Base-by-base conservation (phyloP, 2,329 filamentous ascomycete genomes). In the Alternaria triticina region DNA sequence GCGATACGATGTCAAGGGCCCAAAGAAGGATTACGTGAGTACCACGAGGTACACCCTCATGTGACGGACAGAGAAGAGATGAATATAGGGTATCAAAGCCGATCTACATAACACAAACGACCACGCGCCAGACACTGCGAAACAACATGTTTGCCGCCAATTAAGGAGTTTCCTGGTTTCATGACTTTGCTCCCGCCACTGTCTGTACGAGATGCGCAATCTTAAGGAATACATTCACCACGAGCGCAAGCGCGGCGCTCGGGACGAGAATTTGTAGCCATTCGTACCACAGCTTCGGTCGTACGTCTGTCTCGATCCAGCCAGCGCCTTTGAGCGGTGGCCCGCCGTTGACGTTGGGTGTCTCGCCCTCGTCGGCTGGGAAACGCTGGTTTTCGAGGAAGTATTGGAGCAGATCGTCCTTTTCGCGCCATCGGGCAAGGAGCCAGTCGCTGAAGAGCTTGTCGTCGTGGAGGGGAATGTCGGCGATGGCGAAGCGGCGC, bases 361-460 rank as follows among this genome's bases (percentile, higher is more conserved):
- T 71, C 5, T 54, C 60, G 5, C 71, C 76, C 0, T 72, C 59
- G 66, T 91, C 90, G 2, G 89, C 86, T 0, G 96, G 96, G 74
- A 99, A 97, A n/a, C 90, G 87, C 3, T 93, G 94, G 0, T 89
- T 93, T 56, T 80, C 70, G 28, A 81, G 81, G 78, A 94, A 98
- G 61, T 91, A 84, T 69, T 97, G 93, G 74, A 99, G 86, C 5
- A 98, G 82, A 13, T 88, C 87, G 72, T 99, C 96, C 80, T 99
- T 99, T 76, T 97, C 94, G 43, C 90, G 88, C 95, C 95, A 99
- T 47, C 94, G 87, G 43, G 90, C 86, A 49, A 90, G 86, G 23
- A 97, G 82, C 96, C 96, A 99, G 8, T 85, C 74, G 61, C 95
- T 90, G 75, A 99, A 98, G 25, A 85, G 83, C 33, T 91, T 86